phyloP scores from a whole-genome alignment of 768 basidiomycete species.

The Leccinum obscurum region DNA sequence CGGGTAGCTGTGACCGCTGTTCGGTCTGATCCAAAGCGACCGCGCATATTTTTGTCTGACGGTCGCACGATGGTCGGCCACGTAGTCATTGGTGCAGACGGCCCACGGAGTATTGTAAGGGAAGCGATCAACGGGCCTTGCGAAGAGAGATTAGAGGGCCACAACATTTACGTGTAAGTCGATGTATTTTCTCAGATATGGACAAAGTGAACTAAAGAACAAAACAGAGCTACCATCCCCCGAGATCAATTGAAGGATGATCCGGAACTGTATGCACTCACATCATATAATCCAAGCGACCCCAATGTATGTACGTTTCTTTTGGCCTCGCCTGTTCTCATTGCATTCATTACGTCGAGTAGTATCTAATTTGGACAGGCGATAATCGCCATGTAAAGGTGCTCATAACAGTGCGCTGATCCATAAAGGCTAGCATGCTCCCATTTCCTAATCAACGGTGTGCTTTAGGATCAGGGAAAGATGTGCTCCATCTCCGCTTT shows the following conservation, averaged over 20 bases:
- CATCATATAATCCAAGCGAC: constrained; percentile 20
- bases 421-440: background rate
- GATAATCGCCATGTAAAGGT: constrained; percentile 25
- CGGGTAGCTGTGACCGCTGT: constrained; percentile 39
- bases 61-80: constrained; percentile 52
- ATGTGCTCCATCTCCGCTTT: constrained; percentile 40
- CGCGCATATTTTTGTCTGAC: constrained; percentile 37
- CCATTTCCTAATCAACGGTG: constrained; percentile 1
- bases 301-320: constrained; percentile 22
- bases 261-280: constrained; percentile 39
- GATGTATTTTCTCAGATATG: constrained; percentile 8
- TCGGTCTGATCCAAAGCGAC: constrained; percentile 28
- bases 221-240: constrained; percentile 47
- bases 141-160: constrained; percentile 27
- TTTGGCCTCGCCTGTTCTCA: background rate
- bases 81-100: constrained; percentile 64
- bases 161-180: constrained; percentile 49
- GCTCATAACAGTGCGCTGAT: constrained; percentile 25
- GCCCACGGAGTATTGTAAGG: constrained; percentile 46
- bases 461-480: constrained; percentile 36
- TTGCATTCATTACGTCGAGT: background rate
- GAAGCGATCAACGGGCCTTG: constrained; percentile 36
- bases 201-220: background rate
- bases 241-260: constrained; percentile 45
- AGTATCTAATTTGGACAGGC: constrained; percentile 32